A percentile compares a stretch with the other conserved stretches of the same genome.
phyloP scores from a whole-genome alignment of 1,284 basidiomycete species.

The Ustanciosporium gigantosporum region DNA sequence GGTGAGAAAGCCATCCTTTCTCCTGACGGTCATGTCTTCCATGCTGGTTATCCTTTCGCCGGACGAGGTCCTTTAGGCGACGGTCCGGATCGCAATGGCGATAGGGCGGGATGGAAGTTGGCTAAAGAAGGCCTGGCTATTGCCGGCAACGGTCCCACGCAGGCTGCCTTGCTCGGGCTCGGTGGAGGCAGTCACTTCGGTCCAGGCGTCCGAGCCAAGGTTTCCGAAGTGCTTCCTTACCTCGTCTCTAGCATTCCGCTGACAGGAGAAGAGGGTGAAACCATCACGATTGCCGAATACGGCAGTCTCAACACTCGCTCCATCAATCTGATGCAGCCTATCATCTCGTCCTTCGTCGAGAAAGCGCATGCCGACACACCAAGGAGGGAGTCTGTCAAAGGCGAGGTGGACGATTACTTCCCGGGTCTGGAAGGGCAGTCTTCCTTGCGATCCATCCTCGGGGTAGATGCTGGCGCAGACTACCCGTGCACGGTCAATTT shows the following conservation, averaged over 20 bases:
- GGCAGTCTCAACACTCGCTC: slow-evolving; percentile 60
- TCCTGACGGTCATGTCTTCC: slow-evolving; percentile 24
- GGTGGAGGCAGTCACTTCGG: slow-evolving; percentile 58
- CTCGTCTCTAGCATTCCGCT: slow-evolving; percentile 50
- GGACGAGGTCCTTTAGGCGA: slow-evolving; percentile 4
- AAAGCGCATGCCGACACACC: slow-evolving; percentile 22
- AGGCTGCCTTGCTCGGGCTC: slow-evolving; percentile 26
- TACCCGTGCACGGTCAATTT: slow-evolving; percentile 50
- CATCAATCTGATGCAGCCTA: slow-evolving; percentile 53
- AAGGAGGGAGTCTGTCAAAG: slow-evolving; percentile 9
- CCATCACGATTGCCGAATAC: slow-evolving; percentile 60
- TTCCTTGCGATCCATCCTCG: slow-evolving; percentile 26
- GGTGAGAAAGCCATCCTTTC: slow-evolving; percentile 41
- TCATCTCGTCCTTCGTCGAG: slow-evolving; percentile 55
- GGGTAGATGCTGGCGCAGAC: slow-evolving; percentile 17
- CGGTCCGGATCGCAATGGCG: slow-evolving; percentile 4
- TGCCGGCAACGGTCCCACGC: slow-evolving; percentile 19
- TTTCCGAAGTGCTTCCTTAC: slow-evolving; percentile 49
- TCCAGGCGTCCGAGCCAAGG: slow-evolving; percentile 54
- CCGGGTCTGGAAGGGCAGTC: slow-evolving; percentile 22
- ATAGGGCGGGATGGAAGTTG: slow-evolving; percentile 25
- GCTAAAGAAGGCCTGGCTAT: slow-evolving; percentile 12
- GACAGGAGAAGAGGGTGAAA: slow-evolving; percentile 30
- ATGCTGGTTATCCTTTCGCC: slow-evolving; percentile 22
- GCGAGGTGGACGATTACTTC: slow-evolving; percentile 20